Base-by-base conservation (phyloP, 257 asterid species). In the Haberlea rhodopensis region DNA sequence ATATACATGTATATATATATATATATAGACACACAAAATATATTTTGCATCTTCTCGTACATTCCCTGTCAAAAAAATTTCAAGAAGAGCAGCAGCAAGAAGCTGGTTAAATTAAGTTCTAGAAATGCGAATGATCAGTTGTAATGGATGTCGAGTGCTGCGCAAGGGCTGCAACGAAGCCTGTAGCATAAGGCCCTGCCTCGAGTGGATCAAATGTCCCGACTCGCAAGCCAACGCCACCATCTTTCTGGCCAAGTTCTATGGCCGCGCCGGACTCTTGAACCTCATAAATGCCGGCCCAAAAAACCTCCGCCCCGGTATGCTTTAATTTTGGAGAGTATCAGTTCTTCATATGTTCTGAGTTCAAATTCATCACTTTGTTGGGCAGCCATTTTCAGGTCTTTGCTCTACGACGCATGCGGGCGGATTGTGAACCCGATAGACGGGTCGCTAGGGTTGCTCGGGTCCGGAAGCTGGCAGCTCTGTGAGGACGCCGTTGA, bases 191-290 rank as follows among this genome's bases (percentile, higher is more conserved):
- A 73, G 65, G 32, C 79, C 79, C 1, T 79, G 81, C 22, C 84
- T 79, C 55, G 68, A 76, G 8, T 79, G 84, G 84, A 76, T 79
- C 65, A 71, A 76, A 53, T 65, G 79, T 8, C 77, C 84, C 2
- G 77, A 79, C 57, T 64, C 84, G 5, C 84, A 79, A 51, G 71
- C 81, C 0, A 79, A 76, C 58, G 84, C 84, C 57, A 79, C 84
- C 60, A 63, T 79, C 2, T 79, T 79, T 25, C 81, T 79, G 0
- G 81, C 84, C 62, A 79, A 79, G 11, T 79, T 79, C 9, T 79
- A 79, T 20, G 84, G 84, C 68, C 81, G 84, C 6, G 84, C 84
- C 2, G 84, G 84, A 15, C 84, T 79, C 2, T 62, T 79, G 32
- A 79, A 79, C 24, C 79, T 79, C 71, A 67, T 79, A 18, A 67